Evolutionary conservation across 78 protist species (phyloP).

Genomic region (Dictyostelium discoideum): DNA sequence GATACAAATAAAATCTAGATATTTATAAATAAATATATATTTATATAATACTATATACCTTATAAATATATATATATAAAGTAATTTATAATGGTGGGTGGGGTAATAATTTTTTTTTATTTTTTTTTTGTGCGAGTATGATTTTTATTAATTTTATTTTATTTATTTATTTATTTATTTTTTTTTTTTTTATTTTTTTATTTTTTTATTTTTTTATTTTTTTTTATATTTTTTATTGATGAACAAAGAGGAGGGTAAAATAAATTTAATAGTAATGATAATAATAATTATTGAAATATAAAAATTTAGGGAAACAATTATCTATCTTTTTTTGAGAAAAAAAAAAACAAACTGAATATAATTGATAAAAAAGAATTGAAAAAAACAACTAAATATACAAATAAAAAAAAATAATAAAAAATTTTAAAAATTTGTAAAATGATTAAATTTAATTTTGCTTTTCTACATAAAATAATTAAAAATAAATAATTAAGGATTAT

Average conservation of each 20-base stretch:
- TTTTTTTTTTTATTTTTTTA: too few species aligned
- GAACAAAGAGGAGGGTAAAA: neutral
- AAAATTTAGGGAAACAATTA: neutral
- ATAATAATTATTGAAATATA: neutral
- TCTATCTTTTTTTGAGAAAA: neutral
- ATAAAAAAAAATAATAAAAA: neutral
- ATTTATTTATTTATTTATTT: too few species aligned
- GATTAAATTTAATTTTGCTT: neutral
- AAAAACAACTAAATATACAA: neutral
- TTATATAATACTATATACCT: neutral
- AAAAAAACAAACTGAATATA: neutral
- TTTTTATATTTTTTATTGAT: neutral
- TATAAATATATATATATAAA: neutral
- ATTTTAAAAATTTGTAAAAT: neutral
- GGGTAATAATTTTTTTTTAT: neutral
- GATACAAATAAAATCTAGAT: neutral
- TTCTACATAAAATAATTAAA: neutral
- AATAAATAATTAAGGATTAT: slow-evolving; percentile 4
- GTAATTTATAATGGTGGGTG: neutral
- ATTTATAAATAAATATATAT: neutral
- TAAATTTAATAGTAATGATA: neutral
- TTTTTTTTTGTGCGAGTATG: neutral
- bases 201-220: too few species aligned
- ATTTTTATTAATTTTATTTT: neutral
- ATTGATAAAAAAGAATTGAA: neutral